Base-by-base conservation (phyloP, 306 rosid genomes). In the Rosa multiflora region DNA sequence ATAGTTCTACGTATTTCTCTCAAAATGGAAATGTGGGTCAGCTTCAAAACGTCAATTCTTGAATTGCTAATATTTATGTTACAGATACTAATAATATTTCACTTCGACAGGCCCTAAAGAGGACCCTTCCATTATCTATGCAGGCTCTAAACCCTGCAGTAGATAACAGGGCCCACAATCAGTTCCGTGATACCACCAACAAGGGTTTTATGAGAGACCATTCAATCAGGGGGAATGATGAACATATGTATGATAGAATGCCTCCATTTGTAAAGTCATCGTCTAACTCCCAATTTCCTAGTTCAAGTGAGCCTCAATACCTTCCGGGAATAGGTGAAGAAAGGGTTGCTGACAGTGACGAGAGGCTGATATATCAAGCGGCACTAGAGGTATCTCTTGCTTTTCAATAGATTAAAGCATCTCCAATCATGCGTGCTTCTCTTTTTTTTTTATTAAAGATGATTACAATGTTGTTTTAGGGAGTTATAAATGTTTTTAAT, bases 321-420 rank as follows among this genome's bases (percentile, higher is more conserved):
- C 98, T 83, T 26, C 56, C 90, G 78, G 92, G 89, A 51, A 74
- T 64, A 77, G 93, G 84, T 26, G 99, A 91, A 85, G 96, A 91
- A 74, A 84, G 84, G 88, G 88, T 72, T 75, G 39, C 93, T 56
- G 97, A 23, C 69, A 88, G 66, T 78, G 99, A 95, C 10, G 97
- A 95, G 84, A 93, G 97, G 78, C 82, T 90, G 78, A 83, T 95
- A 85, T 93, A 93, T 85, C 92, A 93, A 85, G 99, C 99, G 23
- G 96, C 98, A 49, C 79, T 95, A 66, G 82, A 91, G 98, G 99
- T 95, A 88, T 66, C 61, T 40, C 80, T 51, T 74, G 66, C 5
- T 47, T 71, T 20, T 73, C 6, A 32, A 63, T 63, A 32, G n/a
- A 32, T 63, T 63, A 32, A 14, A 63, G 42, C 2, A 13, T 14